These are phyloP conservation scores for Endoconidiophora polonica DNA, from an alignment of 2,329 filamentous ascomycete species.

Conservation along the genomic window DNA sequence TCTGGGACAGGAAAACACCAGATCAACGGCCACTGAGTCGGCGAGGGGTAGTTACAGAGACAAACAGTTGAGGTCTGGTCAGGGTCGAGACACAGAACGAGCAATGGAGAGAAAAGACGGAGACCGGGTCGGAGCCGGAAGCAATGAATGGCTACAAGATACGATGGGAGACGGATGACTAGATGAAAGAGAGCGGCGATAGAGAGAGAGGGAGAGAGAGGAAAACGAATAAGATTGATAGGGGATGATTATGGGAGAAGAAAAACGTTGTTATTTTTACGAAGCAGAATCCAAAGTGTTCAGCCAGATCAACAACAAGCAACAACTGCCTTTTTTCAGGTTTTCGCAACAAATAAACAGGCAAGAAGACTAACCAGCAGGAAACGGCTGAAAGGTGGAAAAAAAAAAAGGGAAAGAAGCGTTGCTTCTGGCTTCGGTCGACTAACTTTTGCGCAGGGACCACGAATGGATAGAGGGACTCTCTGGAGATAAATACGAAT, in stretches of 20 bases:
- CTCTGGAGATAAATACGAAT: neutral
- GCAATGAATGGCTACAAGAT: neutral
- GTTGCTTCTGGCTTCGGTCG: neutral
- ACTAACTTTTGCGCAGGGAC: neutral
- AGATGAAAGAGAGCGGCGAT: neutral
- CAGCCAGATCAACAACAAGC: neutral
- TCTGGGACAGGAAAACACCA: neutral
- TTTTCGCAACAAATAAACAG: neutral
- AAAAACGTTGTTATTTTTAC: neutral
- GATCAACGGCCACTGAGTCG: neutral
- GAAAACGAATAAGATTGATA: neutral
- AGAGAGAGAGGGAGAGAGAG: neutral
- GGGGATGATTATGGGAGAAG: slow-evolving; percentile 1
- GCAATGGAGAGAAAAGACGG: neutral
- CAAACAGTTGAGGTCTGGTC: neutral
- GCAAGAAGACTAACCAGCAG: neutral
- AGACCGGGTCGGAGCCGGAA: neutral
- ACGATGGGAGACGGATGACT: neutral
- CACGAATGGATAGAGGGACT: neutral
- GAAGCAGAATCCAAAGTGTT: neutral
- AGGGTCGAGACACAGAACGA: neutral
- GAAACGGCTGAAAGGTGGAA: neutral
- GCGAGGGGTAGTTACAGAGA: neutral
- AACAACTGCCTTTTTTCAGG: neutral
- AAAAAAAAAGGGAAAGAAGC: neutral